Base-by-base conservation (phyloP, 345 rosid genomes). In the Arabidopsis arenosa region DNA sequence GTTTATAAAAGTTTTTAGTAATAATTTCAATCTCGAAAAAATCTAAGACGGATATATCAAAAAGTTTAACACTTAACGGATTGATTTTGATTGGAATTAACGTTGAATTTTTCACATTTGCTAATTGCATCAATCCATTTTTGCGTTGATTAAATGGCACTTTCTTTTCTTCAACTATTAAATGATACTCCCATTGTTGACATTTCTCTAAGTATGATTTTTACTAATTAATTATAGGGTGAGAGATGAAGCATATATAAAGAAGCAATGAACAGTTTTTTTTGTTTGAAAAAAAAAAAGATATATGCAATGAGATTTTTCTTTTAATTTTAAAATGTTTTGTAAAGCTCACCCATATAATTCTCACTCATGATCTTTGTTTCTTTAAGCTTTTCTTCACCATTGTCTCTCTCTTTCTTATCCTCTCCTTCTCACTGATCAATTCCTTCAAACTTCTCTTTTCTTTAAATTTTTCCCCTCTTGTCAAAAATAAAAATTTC, bases 351-450 rank as follows among this genome's bases (percentile, higher is more conserved):
- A 77, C 91, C 90, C 91, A 74, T 87, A 88, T 89, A 90, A 89
- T 88, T 90, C 87, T 86, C 86, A 82, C 90, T 88, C 95, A 85
- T 89, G 85, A 87, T 86, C 86, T 80, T 89, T 83, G 89, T 85
- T 90, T 83, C 89, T 86, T 86, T 83, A 89, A 85, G 85, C 85
- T 83, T 77, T 68, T 56, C 80, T 65, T 55, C 76, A 56, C 36
- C 80, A 45, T 62, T 43, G 61, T 74, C 66, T 75, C 73, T 63
- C 75, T 28, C 52, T 51, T 18, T 43, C 58, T 60, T 51, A 53
- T 68, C 74, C 62, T 68, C 30, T 61, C 74, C 30, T 51, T 28
- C 75, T 70, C 80, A 36, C 70, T n/a, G n/a, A n/a, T 77, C 76
- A 68, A 76, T 47, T 48, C 58, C 69, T 63, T 61, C 12, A 40